These are phyloP conservation scores for Ziziphus jujuba DNA, from an alignment of 306 rosid species.

Conservation along the genomic window DNA sequence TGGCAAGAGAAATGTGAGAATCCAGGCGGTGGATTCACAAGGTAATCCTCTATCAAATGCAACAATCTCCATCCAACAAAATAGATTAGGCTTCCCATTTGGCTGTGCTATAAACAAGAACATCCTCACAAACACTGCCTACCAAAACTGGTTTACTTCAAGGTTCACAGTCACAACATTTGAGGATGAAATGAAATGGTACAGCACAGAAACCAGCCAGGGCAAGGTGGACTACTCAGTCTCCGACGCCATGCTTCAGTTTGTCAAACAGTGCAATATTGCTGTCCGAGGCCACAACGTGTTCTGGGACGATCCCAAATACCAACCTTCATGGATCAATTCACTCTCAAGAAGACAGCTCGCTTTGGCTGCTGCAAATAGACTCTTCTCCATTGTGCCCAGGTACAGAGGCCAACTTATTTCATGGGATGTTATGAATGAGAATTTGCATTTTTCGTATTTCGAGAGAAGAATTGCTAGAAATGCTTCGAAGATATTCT, in stretches of 20 bases:
- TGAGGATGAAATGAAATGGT: constrained; percentile 85
- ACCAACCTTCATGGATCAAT: constrained; percentile 51
- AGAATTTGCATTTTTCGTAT: constrained; percentile 56
- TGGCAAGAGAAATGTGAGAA: constrained; percentile 49
- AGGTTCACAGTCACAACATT: constrained; percentile 65
- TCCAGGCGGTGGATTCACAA: constrained; percentile 42
- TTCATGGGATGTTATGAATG: constrained; percentile 84
- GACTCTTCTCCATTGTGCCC: constrained; percentile 45
- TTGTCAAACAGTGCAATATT: constrained; percentile 41
- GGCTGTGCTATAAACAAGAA: constrained; percentile 52
- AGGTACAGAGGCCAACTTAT: constrained; percentile 59
- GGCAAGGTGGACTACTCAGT: constrained; percentile 47
- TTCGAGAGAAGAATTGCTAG: constrained; percentile 52
- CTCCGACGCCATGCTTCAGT: constrained; percentile 57
- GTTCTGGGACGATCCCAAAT: constrained; percentile 59
- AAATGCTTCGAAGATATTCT: constrained; percentile 30
- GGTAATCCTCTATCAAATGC: constrained; percentile 59
- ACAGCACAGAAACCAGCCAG: constrained; percentile 38
- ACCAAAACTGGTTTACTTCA: constrained; percentile 61
- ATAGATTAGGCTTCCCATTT: constrained; percentile 42
- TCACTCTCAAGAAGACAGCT: constrained; percentile 41
- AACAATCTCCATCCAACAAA: constrained; percentile 29
- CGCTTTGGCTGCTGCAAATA: constrained; percentile 27
- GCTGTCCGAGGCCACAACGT: constrained; percentile 71
- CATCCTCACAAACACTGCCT: constrained; percentile 53